phyloP scores from a whole-genome alignment of 2,329 filamentous ascomycete genomes.

The Fusarium sp. region DNA sequence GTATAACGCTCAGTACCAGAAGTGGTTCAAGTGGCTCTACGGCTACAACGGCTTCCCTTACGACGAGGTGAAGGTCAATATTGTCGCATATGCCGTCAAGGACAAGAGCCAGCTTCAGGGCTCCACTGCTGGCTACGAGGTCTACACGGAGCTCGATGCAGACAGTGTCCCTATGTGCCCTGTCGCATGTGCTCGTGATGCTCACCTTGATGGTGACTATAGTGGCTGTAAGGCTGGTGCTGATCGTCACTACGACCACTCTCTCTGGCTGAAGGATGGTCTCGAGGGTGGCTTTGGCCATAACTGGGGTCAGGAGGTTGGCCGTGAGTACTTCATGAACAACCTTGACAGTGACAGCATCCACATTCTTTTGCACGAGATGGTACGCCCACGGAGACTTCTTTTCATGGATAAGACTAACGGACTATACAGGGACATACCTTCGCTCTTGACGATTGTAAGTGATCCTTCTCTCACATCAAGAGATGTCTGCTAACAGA shows the following conservation, averaged over 20 bases:
- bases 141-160: slow-evolving; percentile 53
- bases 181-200: slow-evolving; percentile 52
- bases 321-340: slow-evolving; percentile 54
- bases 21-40: slow-evolving; percentile 54
- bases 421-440: slow-evolving; percentile 45
- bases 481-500: background rate
- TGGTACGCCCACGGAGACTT: slow-evolving; percentile 30
- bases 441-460: slow-evolving; percentile 53
- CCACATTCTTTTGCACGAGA: slow-evolving; percentile 58
- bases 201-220: slow-evolving; percentile 55
- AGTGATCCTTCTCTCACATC: background rate
- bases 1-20: slow-evolving; percentile 49
- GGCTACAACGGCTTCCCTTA: slow-evolving; percentile 56
- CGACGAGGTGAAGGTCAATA: slow-evolving; percentile 48
- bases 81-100: slow-evolving; percentile 55
- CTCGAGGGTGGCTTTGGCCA: slow-evolving; percentile 55
- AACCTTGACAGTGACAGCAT: slow-evolving; percentile 50
- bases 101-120: slow-evolving; percentile 50
- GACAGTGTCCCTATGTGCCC: slow-evolving; percentile 53
- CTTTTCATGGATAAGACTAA: background rate
- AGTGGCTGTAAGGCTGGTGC: slow-evolving; percentile 47
- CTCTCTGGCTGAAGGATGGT: slow-evolving; percentile 57
- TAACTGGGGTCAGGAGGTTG: slow-evolving; percentile 57
- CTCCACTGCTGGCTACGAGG: slow-evolving; percentile 46
- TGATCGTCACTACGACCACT: slow-evolving; percentile 53